phyloP scores from a whole-genome alignment of 2,329 filamentous ascomycete genomes.

The Colletotrichum tofieldiae region DNA sequence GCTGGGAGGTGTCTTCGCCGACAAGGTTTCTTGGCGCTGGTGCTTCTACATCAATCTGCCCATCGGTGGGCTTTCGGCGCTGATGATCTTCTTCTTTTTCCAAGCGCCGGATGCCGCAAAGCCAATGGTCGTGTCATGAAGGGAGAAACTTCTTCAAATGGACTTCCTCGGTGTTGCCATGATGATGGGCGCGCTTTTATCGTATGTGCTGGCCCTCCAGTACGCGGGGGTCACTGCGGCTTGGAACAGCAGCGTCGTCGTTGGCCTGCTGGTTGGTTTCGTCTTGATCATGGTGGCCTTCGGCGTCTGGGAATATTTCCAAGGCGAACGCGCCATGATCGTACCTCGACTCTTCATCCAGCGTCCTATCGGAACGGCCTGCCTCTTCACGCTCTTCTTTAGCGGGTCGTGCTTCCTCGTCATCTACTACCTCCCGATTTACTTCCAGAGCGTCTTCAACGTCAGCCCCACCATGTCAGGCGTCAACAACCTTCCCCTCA shows the following conservation, averaged over 20 bases:
- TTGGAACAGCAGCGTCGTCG: slow-evolving; percentile 61
- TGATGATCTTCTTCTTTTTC: slow-evolving; percentile 47
- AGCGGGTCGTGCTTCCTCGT: slow-evolving; percentile 59
- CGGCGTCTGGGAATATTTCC: slow-evolving; percentile 57
- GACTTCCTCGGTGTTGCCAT: slow-evolving; percentile 59
- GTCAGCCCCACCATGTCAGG: slow-evolving; percentile 51
- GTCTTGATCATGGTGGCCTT: slow-evolving; percentile 51
- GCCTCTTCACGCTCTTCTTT: slow-evolving; percentile 57
- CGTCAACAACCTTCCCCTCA: slow-evolving; percentile 51
- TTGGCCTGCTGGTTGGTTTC: slow-evolving; percentile 54
- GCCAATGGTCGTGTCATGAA: slow-evolving; percentile 42
- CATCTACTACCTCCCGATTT: slow-evolving; percentile 63
- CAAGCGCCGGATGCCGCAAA: slow-evolving; percentile 41
- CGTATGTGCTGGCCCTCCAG: slow-evolving; percentile 64
- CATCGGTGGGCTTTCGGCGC: slow-evolving; percentile 50
- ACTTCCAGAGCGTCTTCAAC: slow-evolving; percentile 54
- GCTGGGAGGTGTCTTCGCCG: slow-evolving; percentile 54
- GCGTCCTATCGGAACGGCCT: slow-evolving; percentile 57
- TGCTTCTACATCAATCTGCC: slow-evolving; percentile 43
- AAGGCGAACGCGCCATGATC: slow-evolving; percentile 61
- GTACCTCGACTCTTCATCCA: slow-evolving; percentile 60
- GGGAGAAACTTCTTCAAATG: slow-evolving; percentile 48
- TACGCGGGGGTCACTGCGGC: slow-evolving; percentile 60
- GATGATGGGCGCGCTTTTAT: slow-evolving; percentile 61
- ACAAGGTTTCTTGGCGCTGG: slow-evolving; percentile 46